Percentiles rank a stretch among this genome's conserved stretches.
These are phyloP conservation scores for Penicillium steckii DNA, from an alignment of 495 filamentous ascomycete genomes.

Conservation along the genomic window DNA sequence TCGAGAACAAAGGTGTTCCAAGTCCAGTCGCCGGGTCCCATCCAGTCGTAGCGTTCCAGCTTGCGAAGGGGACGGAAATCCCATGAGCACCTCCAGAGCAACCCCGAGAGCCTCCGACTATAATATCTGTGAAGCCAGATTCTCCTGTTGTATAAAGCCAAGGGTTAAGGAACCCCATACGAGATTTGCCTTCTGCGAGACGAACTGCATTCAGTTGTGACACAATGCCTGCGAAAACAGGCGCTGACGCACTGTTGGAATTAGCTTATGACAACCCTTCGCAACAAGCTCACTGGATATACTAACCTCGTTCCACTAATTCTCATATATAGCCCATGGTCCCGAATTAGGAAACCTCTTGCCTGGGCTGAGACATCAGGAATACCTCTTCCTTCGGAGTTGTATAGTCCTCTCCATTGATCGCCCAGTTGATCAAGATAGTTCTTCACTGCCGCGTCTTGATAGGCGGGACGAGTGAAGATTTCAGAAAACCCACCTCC, in stretches of 20 bases:
- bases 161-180: constrained; percentile 64
- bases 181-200: constrained; percentile 41
- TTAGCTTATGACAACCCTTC: constrained; percentile 6
- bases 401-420: constrained; percentile 50
- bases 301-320: constrained; percentile 47
- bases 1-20: constrained; percentile 27
- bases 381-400: constrained; percentile 62
- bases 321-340: constrained; percentile 33
- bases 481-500: constrained; percentile 71
- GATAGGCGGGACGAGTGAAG: constrained; percentile 65
- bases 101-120: constrained; percentile 51
- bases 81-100: constrained; percentile 40
- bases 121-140: constrained; percentile 56
- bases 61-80: constrained; percentile 45
- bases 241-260: constrained; percentile 43
- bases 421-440: constrained; percentile 50
- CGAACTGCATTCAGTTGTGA: constrained; percentile 59
- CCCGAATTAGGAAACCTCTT: constrained; percentile 36
- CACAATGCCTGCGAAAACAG: constrained; percentile 54
- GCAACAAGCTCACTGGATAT: not conserved
- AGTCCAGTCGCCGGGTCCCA: constrained; percentile 35
- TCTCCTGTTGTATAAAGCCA: constrained; percentile 55
- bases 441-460: constrained; percentile 51
- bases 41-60: constrained; percentile 44
- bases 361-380: constrained; percentile 68